Base-by-base conservation (phyloP, 345 rosid genomes). In the Ricinus communis region DNA sequence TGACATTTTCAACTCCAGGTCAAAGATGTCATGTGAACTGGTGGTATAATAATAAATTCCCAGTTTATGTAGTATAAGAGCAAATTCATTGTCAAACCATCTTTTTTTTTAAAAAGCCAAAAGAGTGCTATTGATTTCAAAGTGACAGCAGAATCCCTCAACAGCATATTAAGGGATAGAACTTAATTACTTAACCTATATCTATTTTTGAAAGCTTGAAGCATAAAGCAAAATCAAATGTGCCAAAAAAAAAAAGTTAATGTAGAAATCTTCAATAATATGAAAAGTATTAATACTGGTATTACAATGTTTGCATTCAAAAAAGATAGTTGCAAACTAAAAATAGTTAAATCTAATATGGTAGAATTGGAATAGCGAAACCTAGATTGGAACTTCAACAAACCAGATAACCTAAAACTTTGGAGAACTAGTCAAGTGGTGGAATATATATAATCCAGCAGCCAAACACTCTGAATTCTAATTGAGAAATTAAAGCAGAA, bases 1-100 rank as follows among this genome's bases (percentile, higher is more conserved):
- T 1, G 24, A 69, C 25, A 63, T 46, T 59, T 46, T 9, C 9
- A 52, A 66, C 47, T 68, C 61, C 47, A 62, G 47, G 50, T 62
- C 21, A 66, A 38, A 45, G 30, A 24, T 5, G 57, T 10, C 30
- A 43, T 13, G 57, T 51, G 51, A 14, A 53, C 14, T n/a, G 46
- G 46, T 30, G 36, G 4, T 68, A 53, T 54, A 36, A 38, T 24
- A 36, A 50, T 18, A 71, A 72, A 45, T 43, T 2, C 0, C 45
- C 18, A 21, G 2, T 14, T 8, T 21, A 58, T 31, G 49, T 27
- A 64, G 54, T 27, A 5, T 0, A 18, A 53, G 14, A 43, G 36
- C 14, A 64, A 30, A 72, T 65, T 28, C 65, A 31, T 10, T 5
- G 10, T 28, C 4, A 6, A 49, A 14, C n/a, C n/a, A n/a, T n/a